Evolutionary conservation across 495 filamentous ascomycete genomes (phyloP), one percentile per base, ranked within the genome.

Genomic region (Glonium stellatum): DNA sequence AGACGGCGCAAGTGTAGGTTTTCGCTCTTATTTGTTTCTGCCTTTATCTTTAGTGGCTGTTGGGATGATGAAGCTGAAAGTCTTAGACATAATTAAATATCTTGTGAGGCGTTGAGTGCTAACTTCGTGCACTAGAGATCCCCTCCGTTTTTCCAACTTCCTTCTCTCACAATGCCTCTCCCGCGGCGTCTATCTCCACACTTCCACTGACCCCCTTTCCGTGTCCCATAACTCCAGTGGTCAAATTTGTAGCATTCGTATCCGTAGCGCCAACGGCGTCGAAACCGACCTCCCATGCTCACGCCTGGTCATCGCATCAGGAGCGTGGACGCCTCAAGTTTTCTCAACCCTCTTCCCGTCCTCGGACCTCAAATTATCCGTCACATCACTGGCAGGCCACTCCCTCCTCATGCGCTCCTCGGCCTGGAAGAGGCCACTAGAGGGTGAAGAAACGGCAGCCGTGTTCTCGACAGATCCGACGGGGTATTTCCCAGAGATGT

Each of bases 401-500:
- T 87, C 84, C 21, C 64, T 92, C 2, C 76, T 90, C 11, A 65
- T 90, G 8, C 78, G 75, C 52, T 84, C 83, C 1, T 79, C 85
- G 22, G 73, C 77, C 15, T 84, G 83, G 83, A 76, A 66, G 65
- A 68, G 6, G 39, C 64, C 70, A 18, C 59, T 63, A n/a, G 64
- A 73, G 48, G 27, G 57, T 0, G 71, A 70, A 6, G 58, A 67
- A 15, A 87, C 84, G 63, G 84, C 89, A 65, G 84, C 88, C 3
- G 69, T 91, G 8, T 90, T 88, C 72, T 83, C 84, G 0, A 81
- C 80, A 5, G 74, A 73, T 61, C n/a, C 22, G 4, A 72, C 69
- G 31, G 80, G 76, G 0, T 88, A 83, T 71, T 81, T 79, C 13
- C 87, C 88, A 0, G 88, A 92, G 71, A 75, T 91, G 9, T 89